Conservation (phyloP, 257 asterid species). For the Nicotiana benthamiana region DNA sequence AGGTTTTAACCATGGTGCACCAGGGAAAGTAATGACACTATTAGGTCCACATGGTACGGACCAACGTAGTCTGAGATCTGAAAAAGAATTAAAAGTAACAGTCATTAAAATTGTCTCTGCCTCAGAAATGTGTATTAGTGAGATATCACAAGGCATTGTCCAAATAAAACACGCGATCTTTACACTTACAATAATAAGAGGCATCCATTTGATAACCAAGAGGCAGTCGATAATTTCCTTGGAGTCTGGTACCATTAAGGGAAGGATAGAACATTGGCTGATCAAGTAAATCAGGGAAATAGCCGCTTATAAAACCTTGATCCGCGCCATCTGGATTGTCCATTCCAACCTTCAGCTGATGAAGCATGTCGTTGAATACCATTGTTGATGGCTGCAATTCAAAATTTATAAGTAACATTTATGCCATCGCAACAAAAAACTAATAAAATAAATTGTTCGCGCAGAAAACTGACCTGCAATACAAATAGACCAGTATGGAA, state of each 20-base stretch:
- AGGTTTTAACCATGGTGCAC: slow-evolving; percentile 86
- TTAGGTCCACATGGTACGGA: slow-evolving; percentile 87
- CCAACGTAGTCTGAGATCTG: slow-evolving; percentile 84
- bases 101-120: background rate
- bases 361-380: slow-evolving; percentile 76
- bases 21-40: slow-evolving; percentile 82
- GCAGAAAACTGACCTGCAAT: slow-evolving; percentile 44
- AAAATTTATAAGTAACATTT: background rate
- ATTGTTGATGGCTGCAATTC: slow-evolving; percentile 59
- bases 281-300: slow-evolving; percentile 65
- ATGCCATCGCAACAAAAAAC: background rate
- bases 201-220: slow-evolving; percentile 98
- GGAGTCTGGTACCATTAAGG: slow-evolving; percentile 56
- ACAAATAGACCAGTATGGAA: slow-evolving; percentile 96
- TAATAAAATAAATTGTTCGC: background rate
- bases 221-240: slow-evolving; percentile 71
- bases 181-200: slow-evolving; percentile 74
- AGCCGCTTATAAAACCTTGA: slow-evolving; percentile 75
- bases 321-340: slow-evolving; percentile 92
- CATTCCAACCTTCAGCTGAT: slow-evolving; percentile 46
- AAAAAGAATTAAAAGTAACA: background rate
- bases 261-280: slow-evolving; percentile 66
- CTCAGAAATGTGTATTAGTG: background rate
- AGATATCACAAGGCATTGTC: background rate
- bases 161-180: background rate